A percentile compares a stretch with the other conserved stretches of the same genome.
These are phyloP conservation scores for Linum tenue DNA, from an alignment of 345 rosid species.

Conservation along the genomic window DNA sequence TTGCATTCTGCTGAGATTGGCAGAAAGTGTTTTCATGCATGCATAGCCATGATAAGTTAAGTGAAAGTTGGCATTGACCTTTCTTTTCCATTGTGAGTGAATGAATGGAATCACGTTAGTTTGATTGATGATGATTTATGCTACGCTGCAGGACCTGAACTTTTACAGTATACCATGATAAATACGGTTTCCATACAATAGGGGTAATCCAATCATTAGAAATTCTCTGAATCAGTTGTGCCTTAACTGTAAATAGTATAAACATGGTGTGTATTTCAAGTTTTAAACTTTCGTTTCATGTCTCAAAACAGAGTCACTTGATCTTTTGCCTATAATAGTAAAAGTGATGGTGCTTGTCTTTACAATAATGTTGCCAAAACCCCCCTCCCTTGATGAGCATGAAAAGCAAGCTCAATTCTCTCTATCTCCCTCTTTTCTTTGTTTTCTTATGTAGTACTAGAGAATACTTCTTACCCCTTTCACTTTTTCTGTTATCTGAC, in stretches of 20 bases:
- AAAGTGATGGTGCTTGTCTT: slow-evolving; percentile 11
- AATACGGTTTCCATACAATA: too few species aligned
- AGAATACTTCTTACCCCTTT: slow-evolving; percentile 6
- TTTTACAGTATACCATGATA: too few species aligned
- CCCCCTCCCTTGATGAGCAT: not conserved
- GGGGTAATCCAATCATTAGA: not conserved
- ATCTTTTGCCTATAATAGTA: slow-evolving; percentile 1
- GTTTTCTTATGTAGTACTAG: not conserved
- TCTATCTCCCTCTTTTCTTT: not conserved
- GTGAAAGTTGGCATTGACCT: not conserved
- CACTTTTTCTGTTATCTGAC: slow-evolving; percentile 13
- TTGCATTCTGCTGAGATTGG: not conserved
- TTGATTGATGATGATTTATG: not conserved
- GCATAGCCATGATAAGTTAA: too few species aligned
- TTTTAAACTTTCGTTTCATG: slow-evolving; percentile 16
- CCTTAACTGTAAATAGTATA: slow-evolving; percentile 13
- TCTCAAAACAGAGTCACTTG: not conserved
- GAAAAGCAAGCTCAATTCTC: not conserved
- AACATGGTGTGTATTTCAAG: not conserved
- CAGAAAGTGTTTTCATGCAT: not conserved
- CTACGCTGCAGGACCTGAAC: not conserved
- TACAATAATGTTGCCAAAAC: slow-evolving; percentile 11
- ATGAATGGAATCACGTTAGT: too few species aligned
- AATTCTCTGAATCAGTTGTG: slow-evolving; percentile 3
- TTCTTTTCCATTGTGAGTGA: too few species aligned